A percentile compares a stretch with the other conserved stretches of the same genome.
phyloP scores from a whole-genome alignment of 345 rosid species.

The Ceriops zippeliana region DNA sequence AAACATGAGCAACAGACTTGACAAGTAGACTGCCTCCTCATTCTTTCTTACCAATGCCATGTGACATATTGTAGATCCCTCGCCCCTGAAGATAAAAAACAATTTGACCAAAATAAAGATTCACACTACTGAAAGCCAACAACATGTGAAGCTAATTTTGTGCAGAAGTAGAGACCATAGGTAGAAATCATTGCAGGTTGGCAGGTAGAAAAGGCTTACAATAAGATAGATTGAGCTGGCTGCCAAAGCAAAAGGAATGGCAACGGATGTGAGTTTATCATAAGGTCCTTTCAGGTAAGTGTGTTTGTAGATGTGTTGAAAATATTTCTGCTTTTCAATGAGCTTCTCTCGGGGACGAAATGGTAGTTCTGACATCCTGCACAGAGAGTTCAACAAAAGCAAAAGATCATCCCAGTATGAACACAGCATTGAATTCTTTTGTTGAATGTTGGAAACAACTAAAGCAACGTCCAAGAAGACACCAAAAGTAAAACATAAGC shows the following conservation, averaged over 20 bases:
- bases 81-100: conserved; percentile 49
- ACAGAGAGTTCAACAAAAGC: background rate
- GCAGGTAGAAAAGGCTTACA: conserved; percentile 40
- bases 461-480: no score
- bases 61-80: conserved; percentile 81
- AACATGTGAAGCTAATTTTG: background rate
- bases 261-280: conserved; percentile 85
- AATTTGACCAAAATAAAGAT: background rate
- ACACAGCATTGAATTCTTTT: background rate
- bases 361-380: conserved; percentile 65
- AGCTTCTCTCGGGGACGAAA: conserved; percentile 85
- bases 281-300: conserved; percentile 75
- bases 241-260: conserved; percentile 76
- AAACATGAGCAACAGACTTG: conserved; percentile 2
- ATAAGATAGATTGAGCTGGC: conserved; percentile 53
- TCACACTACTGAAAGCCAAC: background rate
- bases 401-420: background rate
- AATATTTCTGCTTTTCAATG: conserved; percentile 69
- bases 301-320: conserved; percentile 70
- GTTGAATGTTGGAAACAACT: no score
- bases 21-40: conserved; percentile 23
- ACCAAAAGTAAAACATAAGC: no score
- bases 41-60: conserved; percentile 84
- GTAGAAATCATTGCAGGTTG: background rate
- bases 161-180: background rate